Evolutionary conservation across 805 yeast species (phyloP), one percentile per base, ranked within the genome.

Genomic region (Starmerella lactis-condensi): DNA sequence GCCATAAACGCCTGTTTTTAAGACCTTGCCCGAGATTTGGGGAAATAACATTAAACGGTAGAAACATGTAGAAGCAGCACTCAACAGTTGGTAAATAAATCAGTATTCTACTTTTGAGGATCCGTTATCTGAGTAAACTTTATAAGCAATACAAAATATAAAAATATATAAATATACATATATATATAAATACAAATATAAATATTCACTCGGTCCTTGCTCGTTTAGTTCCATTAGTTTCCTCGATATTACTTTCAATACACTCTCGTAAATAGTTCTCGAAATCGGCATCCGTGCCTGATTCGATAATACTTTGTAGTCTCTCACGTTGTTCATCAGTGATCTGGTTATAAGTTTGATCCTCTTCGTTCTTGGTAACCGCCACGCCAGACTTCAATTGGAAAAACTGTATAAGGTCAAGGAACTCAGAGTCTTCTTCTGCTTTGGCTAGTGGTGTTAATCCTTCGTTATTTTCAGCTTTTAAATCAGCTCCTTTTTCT

Each of bases 231-330:
- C 14, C 16, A 24, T n/a, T 21, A n/a, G 11, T 21, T 21, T 21
- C 23, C 23, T 21, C 11, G 23, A n/a, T 21, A 10, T 21, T 21
- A n/a, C n/a, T 21, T 21, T 21, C 10, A n/a, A 13, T 15, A 22
- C 34, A 26, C 10, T 66, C 67, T 40, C 67, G 58, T 20, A 83
- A 69, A 43, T 75, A 67, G 25, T 69, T 69, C 45, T 75, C 69
- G 27, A 83, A 58, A 18, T 70, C 75, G 39, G 69, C 78, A 49
- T 82, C 93, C 45, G 79, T 73, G 4, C 73, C 91, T 34, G 91
- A 72, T 39, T 69, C 64, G 39, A 82, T 64, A 16, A 85, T 79
- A 24, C 63, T 67, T 45, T 75, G 77, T 16, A 85, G 57, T 46
- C 65, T 60, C 42, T 60, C 57, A 41, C 89, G 64, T 45, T 75